Base-by-base conservation (phyloP, 257 asterid genomes). In the Nyctanthes arbortristis region DNA sequence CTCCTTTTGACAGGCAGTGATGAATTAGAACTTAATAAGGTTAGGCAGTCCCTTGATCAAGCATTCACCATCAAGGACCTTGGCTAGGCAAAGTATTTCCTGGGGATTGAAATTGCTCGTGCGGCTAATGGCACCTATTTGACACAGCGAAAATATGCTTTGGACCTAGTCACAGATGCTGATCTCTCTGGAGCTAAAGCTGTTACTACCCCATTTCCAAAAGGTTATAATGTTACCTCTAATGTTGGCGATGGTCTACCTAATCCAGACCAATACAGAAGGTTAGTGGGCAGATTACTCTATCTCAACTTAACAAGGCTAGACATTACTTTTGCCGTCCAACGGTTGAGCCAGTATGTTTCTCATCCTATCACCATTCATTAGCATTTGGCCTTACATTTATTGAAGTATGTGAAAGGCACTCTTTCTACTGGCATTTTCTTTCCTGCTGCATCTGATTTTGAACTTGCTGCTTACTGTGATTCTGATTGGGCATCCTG, bases 401-500 rank as follows among this genome's bases (percentile, higher is more conserved):
- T 32, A 4, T 3, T 61, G 1, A 61, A 18, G 0, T 61, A 61
- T 14, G 13, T 1, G 1, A 35, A 35, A 4, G 40, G 40, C 10
- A 35, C 4, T 35, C 40, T 35, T 1, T 35, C 40, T 5, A 16
- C 4, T 2, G 47, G 37, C 4, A 2, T 61, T 0, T 31, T 3
- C 1, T 32, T 30, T 3, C 28, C 66, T 0, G 24, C 43, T 10
- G 4, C 4, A 0, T 4, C 14, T 13, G 0, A 14, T 11, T 11
- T 61, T 2, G 0, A 30, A 1, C 5, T 61, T 2, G 3, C 22
- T 9, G 66, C 59, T 12, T 40, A 40, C 5, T 16, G 60, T 28
- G 74, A 59, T 43, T 1, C 74, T 1, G 67, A 59, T 37, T 59
- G 66, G 66, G 58, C 27, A 1, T 33, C n/a, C 8, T 70, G 68